Conservation (phyloP, 352 stramenopile species). For the Lagenidium giganteum region DNA sequence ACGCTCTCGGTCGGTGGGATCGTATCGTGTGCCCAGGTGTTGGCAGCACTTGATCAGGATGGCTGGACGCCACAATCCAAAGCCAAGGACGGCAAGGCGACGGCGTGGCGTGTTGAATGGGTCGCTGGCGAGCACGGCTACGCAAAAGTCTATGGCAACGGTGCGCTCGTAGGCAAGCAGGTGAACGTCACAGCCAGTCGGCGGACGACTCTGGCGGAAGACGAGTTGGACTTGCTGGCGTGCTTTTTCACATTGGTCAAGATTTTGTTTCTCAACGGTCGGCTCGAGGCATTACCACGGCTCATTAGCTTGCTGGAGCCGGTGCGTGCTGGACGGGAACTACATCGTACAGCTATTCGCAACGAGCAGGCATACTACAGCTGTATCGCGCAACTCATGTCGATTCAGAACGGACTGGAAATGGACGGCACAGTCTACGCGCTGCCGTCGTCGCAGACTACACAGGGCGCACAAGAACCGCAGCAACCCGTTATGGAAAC, state of each 20-base stretch:
- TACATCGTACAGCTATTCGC: conserved; percentile 80
- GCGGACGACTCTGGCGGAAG: conserved; percentile 17
- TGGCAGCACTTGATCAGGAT: conserved; percentile 23
- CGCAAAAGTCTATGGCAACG: conserved; percentile 1
- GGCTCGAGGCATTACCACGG: conserved; percentile 33
- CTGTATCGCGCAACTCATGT: conserved; percentile 82
- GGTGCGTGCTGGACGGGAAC: conserved; percentile 38
- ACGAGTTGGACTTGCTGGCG: conserved; percentile 75
- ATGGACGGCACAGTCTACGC: neutral
- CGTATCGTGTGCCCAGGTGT: conserved; percentile 23
- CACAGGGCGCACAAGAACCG: no score
- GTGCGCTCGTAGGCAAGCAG: no score
- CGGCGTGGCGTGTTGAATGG: neutral
- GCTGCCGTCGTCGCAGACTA: no score
- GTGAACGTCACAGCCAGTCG: neutral
- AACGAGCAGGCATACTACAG: conserved; percentile 88
- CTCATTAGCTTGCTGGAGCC: conserved; percentile 66
- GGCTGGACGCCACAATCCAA: conserved; percentile 13
- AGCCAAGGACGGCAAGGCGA: neutral
- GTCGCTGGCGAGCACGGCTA: conserved; percentile 4
- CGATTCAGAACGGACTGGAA: conserved; percentile 21
- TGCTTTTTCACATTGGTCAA: conserved; percentile 83
- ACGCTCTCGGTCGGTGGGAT: conserved; percentile 22
- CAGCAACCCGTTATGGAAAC: no score
- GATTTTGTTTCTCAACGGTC: conserved; percentile 74